Conservation (phyloP, 164 flowering plant genomes). For the Euptelea pleiosperma region DNA sequence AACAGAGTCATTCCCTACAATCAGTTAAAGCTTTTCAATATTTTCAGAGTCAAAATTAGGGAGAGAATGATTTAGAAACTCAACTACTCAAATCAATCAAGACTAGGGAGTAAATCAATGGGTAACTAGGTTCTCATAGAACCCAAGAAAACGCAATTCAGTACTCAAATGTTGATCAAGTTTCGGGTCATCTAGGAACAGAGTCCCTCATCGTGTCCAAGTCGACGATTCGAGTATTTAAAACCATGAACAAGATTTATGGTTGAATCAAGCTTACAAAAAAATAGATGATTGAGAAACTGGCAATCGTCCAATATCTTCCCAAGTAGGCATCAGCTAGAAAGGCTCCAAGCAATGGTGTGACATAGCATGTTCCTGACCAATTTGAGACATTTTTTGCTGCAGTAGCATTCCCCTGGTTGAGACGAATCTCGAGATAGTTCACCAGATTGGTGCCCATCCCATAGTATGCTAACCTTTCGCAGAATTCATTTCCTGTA, state of each 20-base stretch:
- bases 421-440: slow-evolving; percentile 24
- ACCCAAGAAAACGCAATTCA: too few relatives aligned
- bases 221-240: too few relatives aligned
- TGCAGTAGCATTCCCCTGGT: slow-evolving; percentile 25
- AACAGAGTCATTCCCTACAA: slow-evolving; percentile 38
- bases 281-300: slow-evolving; percentile 34
- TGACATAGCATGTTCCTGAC: slow-evolving; percentile 41
- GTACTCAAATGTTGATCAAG: too few relatives aligned
- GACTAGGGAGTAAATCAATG: too few relatives aligned
- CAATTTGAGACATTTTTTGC: slow-evolving; percentile 33
- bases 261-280: slow-evolving; percentile 30
- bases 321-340: slow-evolving; percentile 42
- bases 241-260: too few relatives aligned
- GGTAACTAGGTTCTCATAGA: too few relatives aligned
- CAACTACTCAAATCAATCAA: too few relatives aligned
- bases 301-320: slow-evolving; percentile 37
- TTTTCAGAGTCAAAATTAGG: too few relatives aligned
- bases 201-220: too few relatives aligned
- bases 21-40: background rate
- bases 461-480: slow-evolving; percentile 46
- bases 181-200: too few relatives aligned
- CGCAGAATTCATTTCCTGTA: slow-evolving; percentile 42
- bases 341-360: slow-evolving; percentile 41
- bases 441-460: slow-evolving; percentile 36
- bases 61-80: background rate